Evolutionary conservation across 2,329 filamentous ascomycete genomes (phyloP).

Genomic region (Ophiocordyceps unilateralis): DNA sequence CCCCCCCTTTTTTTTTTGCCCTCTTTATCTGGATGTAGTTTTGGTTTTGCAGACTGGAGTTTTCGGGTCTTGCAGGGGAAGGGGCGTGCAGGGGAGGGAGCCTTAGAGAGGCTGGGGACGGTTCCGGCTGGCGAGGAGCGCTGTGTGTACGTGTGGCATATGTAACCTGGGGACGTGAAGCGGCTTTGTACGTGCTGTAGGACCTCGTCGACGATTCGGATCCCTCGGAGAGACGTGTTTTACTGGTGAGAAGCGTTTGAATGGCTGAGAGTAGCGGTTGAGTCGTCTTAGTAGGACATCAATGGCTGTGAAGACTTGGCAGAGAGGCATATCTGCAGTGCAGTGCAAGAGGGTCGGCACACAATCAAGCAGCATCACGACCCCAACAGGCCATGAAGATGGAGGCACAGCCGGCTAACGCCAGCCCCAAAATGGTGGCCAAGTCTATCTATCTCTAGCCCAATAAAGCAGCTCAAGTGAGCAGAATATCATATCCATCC

Average conservation of each 20-base stretch:
- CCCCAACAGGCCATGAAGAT: no score
- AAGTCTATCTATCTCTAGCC: no score
- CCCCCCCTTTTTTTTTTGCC: no score
- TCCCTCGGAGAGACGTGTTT: not conserved
- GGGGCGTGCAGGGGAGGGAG: not conserved
- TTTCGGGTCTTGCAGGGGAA: not conserved
- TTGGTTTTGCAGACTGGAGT: not conserved
- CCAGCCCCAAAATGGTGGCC: no score
- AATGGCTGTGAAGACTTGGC: no score
- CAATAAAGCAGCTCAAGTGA: constrained; percentile 15
- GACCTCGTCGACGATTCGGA: not conserved
- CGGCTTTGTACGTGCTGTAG: constrained; percentile 2
- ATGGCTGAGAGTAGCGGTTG: no score
- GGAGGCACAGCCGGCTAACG: no score
- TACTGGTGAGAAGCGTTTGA: no score
- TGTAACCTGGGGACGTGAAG: constrained; percentile 4
- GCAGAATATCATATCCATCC: constrained; percentile 55
- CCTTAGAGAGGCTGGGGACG: not conserved
- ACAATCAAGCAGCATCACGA: no score
- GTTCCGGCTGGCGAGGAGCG: constrained; percentile 2
- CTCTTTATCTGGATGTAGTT: not conserved
- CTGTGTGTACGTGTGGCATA: constrained; percentile 5
- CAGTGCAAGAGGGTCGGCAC: no score
- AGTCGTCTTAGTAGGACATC: no score
- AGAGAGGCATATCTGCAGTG: no score